These are phyloP conservation scores for Sporothrix sp. DNA, from an alignment of 2,329 filamentous ascomycete species.

Conservation along the genomic window DNA sequence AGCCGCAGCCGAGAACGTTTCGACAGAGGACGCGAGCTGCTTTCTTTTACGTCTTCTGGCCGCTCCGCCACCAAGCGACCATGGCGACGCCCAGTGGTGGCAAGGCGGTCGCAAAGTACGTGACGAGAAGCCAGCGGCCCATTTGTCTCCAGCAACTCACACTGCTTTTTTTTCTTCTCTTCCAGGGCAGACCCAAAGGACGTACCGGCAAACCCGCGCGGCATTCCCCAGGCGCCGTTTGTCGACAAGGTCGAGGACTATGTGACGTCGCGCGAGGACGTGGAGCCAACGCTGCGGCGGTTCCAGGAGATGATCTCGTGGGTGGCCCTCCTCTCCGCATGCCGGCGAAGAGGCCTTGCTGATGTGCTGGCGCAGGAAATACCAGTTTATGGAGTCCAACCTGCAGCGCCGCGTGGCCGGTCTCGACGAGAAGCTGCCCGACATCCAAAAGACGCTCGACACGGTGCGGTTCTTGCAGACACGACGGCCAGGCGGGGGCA, in stretches of 20 bases:
- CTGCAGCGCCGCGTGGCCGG: slow-evolving; percentile 73
- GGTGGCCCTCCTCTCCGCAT: too few relatives aligned
- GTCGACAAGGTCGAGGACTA: slow-evolving; percentile 86
- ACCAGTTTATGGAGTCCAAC: slow-evolving; percentile 98
- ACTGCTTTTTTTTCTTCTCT: background rate
- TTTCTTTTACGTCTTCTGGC: background rate
- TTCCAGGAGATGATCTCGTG: slow-evolving; percentile 95
- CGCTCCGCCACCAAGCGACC: background rate
- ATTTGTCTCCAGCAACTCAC: background rate
- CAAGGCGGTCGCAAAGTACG: slow-evolving; percentile 30
- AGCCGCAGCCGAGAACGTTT: background rate
- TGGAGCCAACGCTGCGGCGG: slow-evolving; percentile 68
- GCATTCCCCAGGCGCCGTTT: slow-evolving; percentile 75
- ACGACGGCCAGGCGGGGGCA: slow-evolving; percentile 3
- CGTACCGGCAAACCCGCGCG: slow-evolving; percentile 64
- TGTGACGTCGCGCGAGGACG: slow-evolving; percentile 65
- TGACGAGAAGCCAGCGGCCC: background rate
- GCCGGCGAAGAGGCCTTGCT: too few relatives aligned
- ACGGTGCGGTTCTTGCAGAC: slow-evolving; percentile 73
- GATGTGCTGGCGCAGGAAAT: too few relatives aligned
- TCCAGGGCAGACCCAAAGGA: slow-evolving; percentile 21
- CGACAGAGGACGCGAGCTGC: background rate
- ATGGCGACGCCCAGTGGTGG: slow-evolving; percentile 21
- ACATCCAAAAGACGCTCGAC: slow-evolving; percentile 92
- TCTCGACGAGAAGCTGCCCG: slow-evolving; percentile 88